A percentile compares a stretch with the other conserved stretches of the same genome.
These are phyloP conservation scores for Volvox africanus DNA, from an alignment of 139 green algal species.

Conservation along the genomic window DNA sequence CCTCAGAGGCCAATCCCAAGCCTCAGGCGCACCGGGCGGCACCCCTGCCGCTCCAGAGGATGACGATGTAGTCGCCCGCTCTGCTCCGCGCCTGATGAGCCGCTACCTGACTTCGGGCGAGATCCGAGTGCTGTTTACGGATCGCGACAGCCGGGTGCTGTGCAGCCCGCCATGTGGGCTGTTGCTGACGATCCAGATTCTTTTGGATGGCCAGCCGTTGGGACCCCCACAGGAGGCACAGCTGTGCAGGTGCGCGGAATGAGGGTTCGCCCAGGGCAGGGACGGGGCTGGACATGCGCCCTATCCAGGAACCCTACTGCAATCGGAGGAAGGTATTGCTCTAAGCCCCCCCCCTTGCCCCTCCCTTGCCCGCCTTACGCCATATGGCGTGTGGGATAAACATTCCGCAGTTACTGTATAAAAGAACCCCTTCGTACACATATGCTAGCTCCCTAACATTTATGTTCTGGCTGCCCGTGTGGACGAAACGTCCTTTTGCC, in stretches of 20 bases:
- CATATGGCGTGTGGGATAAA: too few relatives aligned
- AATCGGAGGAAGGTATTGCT: too few relatives aligned
- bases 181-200: slow-evolving; percentile 12
- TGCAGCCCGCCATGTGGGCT: slow-evolving; percentile 21
- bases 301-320: too few relatives aligned
- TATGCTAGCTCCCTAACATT: too few relatives aligned
- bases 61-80: slow-evolving; percentile 5
- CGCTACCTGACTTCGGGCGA: slow-evolving; percentile 36
- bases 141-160: slow-evolving; percentile 17
- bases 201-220: slow-evolving; percentile 25
- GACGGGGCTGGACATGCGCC: background rate
- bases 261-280: background rate
- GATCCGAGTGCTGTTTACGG: slow-evolving; percentile 9
- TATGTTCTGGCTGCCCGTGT: too few relatives aligned
- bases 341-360: too few relatives aligned
- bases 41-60: background rate
- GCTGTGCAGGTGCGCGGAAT: slow-evolving; percentile 16
- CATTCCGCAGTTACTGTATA: too few relatives aligned
- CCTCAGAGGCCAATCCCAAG: too few relatives aligned
- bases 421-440: too few relatives aligned
- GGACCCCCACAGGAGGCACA: slow-evolving; percentile 19
- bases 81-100: background rate
- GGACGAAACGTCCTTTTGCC: too few relatives aligned
- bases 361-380: too few relatives aligned
- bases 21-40: too few relatives aligned